phyloP scores from a whole-genome alignment of 805 yeast genomes.

The Ogataea parapolymorpha region DNA sequence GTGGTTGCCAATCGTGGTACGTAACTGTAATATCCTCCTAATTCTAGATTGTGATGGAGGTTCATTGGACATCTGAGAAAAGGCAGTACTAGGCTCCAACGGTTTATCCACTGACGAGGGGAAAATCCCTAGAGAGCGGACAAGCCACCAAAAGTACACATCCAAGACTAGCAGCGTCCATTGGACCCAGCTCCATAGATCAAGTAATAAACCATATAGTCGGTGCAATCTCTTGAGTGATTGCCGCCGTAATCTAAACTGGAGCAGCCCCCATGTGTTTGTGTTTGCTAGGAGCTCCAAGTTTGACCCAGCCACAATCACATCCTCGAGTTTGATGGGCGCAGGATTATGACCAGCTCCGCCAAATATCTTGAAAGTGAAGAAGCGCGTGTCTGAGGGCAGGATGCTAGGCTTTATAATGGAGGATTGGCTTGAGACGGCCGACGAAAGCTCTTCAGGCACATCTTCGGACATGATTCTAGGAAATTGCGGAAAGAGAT shows the following conservation, averaged over 20 bases:
- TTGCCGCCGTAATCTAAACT: slow-evolving; percentile 17
- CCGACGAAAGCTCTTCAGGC: slow-evolving; percentile 11
- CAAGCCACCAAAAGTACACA: slow-evolving; percentile 20
- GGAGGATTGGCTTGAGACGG: slow-evolving; percentile 25
- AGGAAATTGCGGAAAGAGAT: background rate
- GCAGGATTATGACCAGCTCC: slow-evolving; percentile 6
- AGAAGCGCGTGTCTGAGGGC: slow-evolving; percentile 22
- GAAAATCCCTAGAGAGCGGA: slow-evolving; percentile 13
- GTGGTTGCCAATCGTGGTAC: slow-evolving; percentile 17
- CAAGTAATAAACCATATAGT: slow-evolving; percentile 5
- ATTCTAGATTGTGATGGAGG: background rate
- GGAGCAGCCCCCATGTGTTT: slow-evolving; percentile 10
- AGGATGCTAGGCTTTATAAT: slow-evolving; percentile 27
- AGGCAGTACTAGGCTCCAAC: slow-evolving; percentile 1
- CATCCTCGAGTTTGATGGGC: background rate
- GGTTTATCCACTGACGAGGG: slow-evolving; percentile 3
- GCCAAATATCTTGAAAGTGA: slow-evolving; percentile 24
- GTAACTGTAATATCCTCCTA: slow-evolving; percentile 9
- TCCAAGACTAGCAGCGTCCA: slow-evolving; percentile 1
- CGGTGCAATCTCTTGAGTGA: slow-evolving; percentile 12
- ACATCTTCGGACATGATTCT: slow-evolving; percentile 1
- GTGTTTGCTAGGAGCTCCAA: slow-evolving; percentile 11
- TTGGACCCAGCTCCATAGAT: background rate
- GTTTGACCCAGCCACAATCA: slow-evolving; percentile 23
- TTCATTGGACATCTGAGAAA: slow-evolving; percentile 5